These are phyloP conservation scores for Abeoforma whisleri DNA, from an alignment of 78 protist species.

Conservation along the genomic window DNA sequence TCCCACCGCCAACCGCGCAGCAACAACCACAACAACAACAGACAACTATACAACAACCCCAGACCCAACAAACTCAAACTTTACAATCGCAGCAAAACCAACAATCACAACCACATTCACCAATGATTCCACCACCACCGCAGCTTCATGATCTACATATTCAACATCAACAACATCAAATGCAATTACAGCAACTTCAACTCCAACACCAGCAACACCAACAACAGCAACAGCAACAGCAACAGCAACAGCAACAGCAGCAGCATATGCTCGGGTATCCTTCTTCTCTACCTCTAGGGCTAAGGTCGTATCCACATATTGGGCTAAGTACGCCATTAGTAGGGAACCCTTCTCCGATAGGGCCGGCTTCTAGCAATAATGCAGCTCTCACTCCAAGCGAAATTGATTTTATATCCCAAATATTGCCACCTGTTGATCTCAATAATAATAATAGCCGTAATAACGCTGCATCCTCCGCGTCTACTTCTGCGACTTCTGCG, in stretches of 20 bases:
- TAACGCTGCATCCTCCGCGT: no score
- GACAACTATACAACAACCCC: not conserved
- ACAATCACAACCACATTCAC: not conserved
- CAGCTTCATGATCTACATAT: not conserved
- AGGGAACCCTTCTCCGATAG: no score
- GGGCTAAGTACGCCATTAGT: no score
- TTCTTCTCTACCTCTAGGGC: no score
- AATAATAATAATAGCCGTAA: no score
- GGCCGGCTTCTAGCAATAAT: no score
- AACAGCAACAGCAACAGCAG: constrained; percentile 2
- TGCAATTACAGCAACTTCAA: constrained; percentile 2
- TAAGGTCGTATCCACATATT: no score
- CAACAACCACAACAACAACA: constrained; percentile 9
- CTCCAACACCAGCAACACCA: constrained; percentile 12
- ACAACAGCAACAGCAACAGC: not conserved
- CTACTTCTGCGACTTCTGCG: no score
- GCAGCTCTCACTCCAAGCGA: no score
- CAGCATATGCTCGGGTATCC: not conserved
- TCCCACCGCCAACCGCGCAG: no score
- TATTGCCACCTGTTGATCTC: no score
- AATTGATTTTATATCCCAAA: no score
- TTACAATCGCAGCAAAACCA: not conserved
- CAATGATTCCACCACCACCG: not conserved
- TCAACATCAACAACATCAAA: not conserved
- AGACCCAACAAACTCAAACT: not conserved